Percentiles rank a stretch among this genome's conserved stretches.
phyloP scores from a whole-genome alignment of 768 basidiomycete species.

The Xerocomellus dryophilus region DNA sequence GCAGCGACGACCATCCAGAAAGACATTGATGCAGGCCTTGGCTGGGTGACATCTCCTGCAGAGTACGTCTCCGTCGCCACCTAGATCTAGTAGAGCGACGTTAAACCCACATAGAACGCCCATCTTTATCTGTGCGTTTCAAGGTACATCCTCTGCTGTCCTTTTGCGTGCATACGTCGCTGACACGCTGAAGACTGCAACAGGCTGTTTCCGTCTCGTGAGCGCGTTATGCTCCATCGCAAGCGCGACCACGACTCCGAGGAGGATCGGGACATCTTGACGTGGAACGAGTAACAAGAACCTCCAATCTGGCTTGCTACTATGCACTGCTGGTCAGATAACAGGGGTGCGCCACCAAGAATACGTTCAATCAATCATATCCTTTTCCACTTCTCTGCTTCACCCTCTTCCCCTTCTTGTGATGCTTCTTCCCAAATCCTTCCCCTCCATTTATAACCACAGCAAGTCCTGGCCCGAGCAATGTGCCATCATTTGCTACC shows the following conservation, averaged over 20 bases:
- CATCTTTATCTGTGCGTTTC: slow-evolving; percentile 73
- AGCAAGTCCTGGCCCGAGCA: slow-evolving; percentile 42
- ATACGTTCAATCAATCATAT: slow-evolving; percentile 57
- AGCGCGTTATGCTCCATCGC: slow-evolving; percentile 66
- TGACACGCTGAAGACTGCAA: slow-evolving; percentile 49
- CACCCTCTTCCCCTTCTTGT: slow-evolving; percentile 75
- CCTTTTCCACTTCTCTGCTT: slow-evolving; percentile 94
- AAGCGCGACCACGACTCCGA: slow-evolving; percentile 68
- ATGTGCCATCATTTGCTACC: slow-evolving; percentile 76
- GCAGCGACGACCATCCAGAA: slow-evolving; percentile 54
- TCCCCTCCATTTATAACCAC: slow-evolving; percentile 39
- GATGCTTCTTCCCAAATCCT: slow-evolving; percentile 68
- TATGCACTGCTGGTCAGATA: not conserved
- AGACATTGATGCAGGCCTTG: slow-evolving; percentile 50
- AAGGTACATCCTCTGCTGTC: slow-evolving; percentile 37
- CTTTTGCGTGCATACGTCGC: not conserved
- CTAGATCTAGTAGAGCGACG: not conserved
- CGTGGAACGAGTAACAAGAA: slow-evolving; percentile 60
- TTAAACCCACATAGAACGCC: slow-evolving; percentile 51
- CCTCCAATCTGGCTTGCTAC: not conserved
- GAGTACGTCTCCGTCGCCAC: slow-evolving; percentile 45
- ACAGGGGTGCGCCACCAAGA: not conserved
- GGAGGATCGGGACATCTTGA: slow-evolving; percentile 56
- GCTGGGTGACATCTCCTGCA: slow-evolving; percentile 59
- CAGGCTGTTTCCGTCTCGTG: slow-evolving; percentile 68